Evolutionary conservation across 2,329 filamentous ascomycete species (phyloP), one percentile per base, ranked within the genome.

Genomic region (Fusarium compactum): DNA sequence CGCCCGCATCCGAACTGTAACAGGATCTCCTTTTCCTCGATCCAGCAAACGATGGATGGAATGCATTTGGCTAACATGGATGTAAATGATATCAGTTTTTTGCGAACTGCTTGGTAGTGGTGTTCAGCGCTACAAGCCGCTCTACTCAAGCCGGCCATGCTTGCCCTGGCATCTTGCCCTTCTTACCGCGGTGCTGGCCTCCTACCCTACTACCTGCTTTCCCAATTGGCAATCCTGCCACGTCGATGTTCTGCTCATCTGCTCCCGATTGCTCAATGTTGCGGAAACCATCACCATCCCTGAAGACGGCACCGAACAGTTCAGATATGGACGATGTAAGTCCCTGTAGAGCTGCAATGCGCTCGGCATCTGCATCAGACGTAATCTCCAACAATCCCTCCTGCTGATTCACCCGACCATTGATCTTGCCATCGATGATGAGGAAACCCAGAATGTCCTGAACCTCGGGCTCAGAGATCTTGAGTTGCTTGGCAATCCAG

Each of bases 381-480:
- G 91, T 89, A 65, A 98, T 93, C 80, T 94, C 90, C 24, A 99
- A 90, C 1, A 90, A 92, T 48, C 95, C 94, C 62, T 89, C 87
- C 80, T 94, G 90, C 82, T 98, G 93, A 81, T 99, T 92, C 76
- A 99, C 95, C 80, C 91, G 92, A 67, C 94, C 96, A 53, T 90
- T 86, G 72, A 99, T 90, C 79, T 94, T 93, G 76, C 92, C 91
- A 78, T 97, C 94, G 66, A 98, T 88, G 70, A 99, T 98, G 56
- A 98, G 85, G 82, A 95, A 97, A 50, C 94, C 92, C n/a, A 98
- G 84, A 67, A 99, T 98, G 76, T 99, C 96, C 82, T 97, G 92
- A 5, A 97, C 94, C 81, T 99, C 96, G 16, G 88, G 84, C 48
- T 94, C 87, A 29, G 91, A 90, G 71, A 99, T 97, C 78, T 92